These are phyloP conservation scores for Claviceps purpurea DNA, from an alignment of 2,329 filamentous ascomycete genomes.

Conservation along the genomic window DNA sequence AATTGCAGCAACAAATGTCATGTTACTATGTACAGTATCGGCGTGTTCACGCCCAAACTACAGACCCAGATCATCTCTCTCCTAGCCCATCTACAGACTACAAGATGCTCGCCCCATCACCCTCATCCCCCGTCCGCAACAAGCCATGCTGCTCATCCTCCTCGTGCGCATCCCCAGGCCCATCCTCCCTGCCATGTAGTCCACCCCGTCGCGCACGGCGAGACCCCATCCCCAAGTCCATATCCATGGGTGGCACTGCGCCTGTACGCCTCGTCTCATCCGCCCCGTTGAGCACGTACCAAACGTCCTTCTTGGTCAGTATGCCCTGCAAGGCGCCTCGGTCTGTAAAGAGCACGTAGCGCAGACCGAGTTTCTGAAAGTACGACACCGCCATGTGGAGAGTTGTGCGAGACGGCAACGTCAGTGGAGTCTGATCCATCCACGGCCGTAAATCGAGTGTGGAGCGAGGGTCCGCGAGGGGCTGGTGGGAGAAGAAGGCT, in stretches of 20 bases:
- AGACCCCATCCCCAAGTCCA: not conserved
- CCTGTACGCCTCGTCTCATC: conserved; percentile 42
- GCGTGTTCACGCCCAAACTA: too few relatives aligned
- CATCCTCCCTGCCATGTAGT: not conserved
- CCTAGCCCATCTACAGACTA: too few relatives aligned
- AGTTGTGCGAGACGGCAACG: conserved; percentile 60
- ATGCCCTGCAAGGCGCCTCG: conserved; percentile 70
- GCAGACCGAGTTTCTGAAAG: conserved; percentile 85
- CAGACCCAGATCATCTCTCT: too few relatives aligned
- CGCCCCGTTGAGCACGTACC: conserved; percentile 76
- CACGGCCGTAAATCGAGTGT: conserved; percentile 84
- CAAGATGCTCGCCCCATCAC: too few relatives aligned
- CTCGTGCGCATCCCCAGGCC: not conserved
- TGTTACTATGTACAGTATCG: too few relatives aligned
- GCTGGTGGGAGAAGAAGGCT: conserved; percentile 73
- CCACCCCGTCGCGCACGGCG: not conserved
- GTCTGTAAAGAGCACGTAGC: conserved; percentile 81
- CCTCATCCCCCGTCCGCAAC: too few relatives aligned
- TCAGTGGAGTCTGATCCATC: conserved; percentile 98
- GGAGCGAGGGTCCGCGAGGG: conserved; percentile 60
- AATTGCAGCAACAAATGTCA: too few relatives aligned
- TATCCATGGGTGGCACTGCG: conserved; percentile 9
- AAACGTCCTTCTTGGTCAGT: conserved; percentile 94
- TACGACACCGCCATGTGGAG: conserved; percentile 81
- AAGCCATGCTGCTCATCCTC: not conserved